phyloP scores from a whole-genome alignment of 2,329 filamentous ascomycete genomes.

The Ophiosphaerella korrae region DNA sequence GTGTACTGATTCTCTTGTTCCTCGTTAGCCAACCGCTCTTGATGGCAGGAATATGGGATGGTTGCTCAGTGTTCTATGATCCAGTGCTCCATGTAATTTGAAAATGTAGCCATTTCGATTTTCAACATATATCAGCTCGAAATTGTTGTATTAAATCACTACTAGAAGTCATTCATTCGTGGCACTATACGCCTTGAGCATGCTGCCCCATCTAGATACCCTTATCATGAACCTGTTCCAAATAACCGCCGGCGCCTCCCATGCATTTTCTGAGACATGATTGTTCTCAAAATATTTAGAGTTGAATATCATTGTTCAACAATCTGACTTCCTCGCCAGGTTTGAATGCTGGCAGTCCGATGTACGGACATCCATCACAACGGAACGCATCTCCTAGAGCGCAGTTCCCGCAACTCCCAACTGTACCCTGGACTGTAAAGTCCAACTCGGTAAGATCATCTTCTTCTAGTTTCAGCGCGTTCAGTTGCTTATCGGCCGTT shows the following conservation, averaged over 20 bases:
- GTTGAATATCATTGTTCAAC: slow-evolving; percentile 82
- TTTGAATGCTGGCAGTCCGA: slow-evolving; percentile 94
- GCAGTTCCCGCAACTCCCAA: slow-evolving; percentile 93
- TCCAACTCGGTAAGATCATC: slow-evolving; percentile 89
- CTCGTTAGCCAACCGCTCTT: too few species aligned
- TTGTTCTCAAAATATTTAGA: slow-evolving; percentile 54
- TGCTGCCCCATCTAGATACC: slow-evolving; percentile 2
- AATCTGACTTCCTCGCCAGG: slow-evolving; percentile 92
- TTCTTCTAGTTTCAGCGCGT: slow-evolving; percentile 71
- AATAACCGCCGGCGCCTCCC: slow-evolving; percentile 5
- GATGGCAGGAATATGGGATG: too few species aligned
- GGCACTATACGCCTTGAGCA: neutral
- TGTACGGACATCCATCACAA: slow-evolving; percentile 75
- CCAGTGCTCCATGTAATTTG: too few species aligned
- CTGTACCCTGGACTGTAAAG: slow-evolving; percentile 97
- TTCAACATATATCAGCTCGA: neutral
- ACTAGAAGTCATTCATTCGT: neutral
- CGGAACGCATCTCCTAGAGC: slow-evolving; percentile 82
- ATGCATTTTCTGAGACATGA: slow-evolving; percentile 1
- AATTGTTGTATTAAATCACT: neutral
- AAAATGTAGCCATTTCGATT: too few species aligned
- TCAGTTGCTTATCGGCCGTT: slow-evolving; percentile 67
- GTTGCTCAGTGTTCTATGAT: too few species aligned
- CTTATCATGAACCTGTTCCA: neutral
- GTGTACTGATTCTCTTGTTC: too few species aligned